phyloP scores from a whole-genome alignment of 805 yeast species.

The Clavispora fructus region DNA sequence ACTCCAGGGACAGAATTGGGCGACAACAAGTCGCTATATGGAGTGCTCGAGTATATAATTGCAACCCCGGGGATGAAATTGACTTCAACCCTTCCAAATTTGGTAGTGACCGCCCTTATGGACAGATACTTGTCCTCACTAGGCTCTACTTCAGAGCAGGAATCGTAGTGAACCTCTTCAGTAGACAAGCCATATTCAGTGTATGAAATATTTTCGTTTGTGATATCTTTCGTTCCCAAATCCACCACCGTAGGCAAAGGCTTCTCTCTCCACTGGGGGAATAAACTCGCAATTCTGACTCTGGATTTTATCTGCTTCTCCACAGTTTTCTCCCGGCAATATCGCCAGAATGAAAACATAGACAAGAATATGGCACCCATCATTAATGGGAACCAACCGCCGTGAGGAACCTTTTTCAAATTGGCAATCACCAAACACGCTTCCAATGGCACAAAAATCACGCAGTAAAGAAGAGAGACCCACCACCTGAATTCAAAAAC shows the following conservation, averaged over 20 bases:
- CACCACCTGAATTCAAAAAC: conserved; percentile 37
- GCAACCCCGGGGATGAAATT: conserved; percentile 32
- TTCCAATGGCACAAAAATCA: conserved; percentile 45
- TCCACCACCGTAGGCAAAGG: conserved; percentile 13
- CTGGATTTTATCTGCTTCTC: conserved; percentile 31
- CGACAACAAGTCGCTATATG: conserved; percentile 30
- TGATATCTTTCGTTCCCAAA: conserved; percentile 6
- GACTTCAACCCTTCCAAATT: conserved; percentile 17
- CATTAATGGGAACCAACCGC: conserved; percentile 59
- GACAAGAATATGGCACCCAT: conserved; percentile 33
- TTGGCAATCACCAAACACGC: conserved; percentile 42
- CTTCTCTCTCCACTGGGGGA: conserved; percentile 19
- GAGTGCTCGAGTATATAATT: conserved; percentile 37
- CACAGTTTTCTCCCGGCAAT: conserved; percentile 38
- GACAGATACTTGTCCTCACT: not conserved
- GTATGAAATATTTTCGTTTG: not conserved
- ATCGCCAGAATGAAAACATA: conserved; percentile 45
- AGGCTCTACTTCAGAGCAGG: not conserved
- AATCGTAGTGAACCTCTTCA: not conserved
- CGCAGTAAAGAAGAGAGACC: conserved; percentile 28
- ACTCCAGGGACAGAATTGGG: conserved; percentile 44
- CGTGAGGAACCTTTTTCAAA: conserved; percentile 48
- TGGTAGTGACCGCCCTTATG: conserved; percentile 11
- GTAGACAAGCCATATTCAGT: not conserved
- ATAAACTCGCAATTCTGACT: conserved; percentile 31